Evolutionary conservation across 208 protist species (phyloP), one percentile per base, ranked within the genome.

Genomic region (Crithidia brevicula): DNA sequence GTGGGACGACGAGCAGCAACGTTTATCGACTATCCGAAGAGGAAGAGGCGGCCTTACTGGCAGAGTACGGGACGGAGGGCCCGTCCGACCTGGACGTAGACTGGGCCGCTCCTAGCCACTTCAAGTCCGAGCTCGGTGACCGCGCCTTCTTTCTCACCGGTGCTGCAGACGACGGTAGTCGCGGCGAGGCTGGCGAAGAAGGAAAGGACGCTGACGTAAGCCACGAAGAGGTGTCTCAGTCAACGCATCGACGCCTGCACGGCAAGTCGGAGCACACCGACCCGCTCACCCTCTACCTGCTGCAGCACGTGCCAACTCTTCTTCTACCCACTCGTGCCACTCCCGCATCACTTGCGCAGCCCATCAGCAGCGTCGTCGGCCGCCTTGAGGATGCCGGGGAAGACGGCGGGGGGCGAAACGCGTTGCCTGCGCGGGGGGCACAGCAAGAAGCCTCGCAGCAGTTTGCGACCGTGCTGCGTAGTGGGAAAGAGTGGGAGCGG

Each of bases 91-190:
- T 79, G 38, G 67, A 51, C 15, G 43, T 94, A 11, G 74, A 77
- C 23, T 85, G 60, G 65, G 51, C 59, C 15, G 68, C 82, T 16
- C 59, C 76, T 0, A 93, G 86, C 53, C 76, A 58, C 1, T 91
- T 85, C 59, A 72, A 78, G 11, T 92, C 86, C 20, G 64, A 80
- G n/a, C 77, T 92, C 46, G 85, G 81, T 7, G 77, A 78, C 18
- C 54, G 60, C 0, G 73, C 90, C 38, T 61, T 96, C 5, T 96
- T 96, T 57, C 74, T 96, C 13, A 96, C 92, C 0, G 88, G 81
- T 0, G 66, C 73, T 6, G 42, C 22, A 6, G 50, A 38, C 23
- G 71, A 51, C 16, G 72, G 64, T 13, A 73, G 77, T 1, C 72
- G 52, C 22, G 73, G 77, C 43, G 71, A 63, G 5, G 43, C 47